Percentiles rank a stretch among this genome's conserved stretches.
These are phyloP conservation scores for Theileria annulata DNA, from an alignment of 169 alveolate species.

Conservation along the genomic window DNA sequence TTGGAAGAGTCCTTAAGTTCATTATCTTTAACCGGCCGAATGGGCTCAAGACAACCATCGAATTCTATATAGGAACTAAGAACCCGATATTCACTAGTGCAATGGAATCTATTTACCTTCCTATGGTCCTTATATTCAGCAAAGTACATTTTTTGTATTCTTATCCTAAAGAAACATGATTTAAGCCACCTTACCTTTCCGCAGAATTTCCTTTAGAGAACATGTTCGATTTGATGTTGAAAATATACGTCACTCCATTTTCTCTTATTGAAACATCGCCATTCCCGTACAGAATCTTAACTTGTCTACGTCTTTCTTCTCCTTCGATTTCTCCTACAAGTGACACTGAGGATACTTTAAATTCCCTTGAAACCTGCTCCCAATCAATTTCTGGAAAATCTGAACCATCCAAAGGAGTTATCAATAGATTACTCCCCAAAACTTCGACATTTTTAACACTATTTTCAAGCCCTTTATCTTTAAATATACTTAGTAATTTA, in stretches of 20 bases:
- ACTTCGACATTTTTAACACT: background rate
- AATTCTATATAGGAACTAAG: background rate
- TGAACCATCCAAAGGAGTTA: background rate
- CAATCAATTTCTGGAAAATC: background rate
- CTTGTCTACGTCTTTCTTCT: constrained; percentile 28
- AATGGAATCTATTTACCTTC: background rate
- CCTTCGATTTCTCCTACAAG: constrained; percentile 58
- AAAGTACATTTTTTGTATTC: constrained; percentile 29
- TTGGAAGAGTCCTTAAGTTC: background rate
- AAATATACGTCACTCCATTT: constrained; percentile 61
- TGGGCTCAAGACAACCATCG: background rate
- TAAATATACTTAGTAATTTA: background rate
- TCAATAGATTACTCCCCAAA: background rate
- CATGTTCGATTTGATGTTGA: constrained; percentile 69
- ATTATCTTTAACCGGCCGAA: background rate
- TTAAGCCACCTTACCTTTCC: constrained; percentile 45
- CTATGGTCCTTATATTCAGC: background rate
- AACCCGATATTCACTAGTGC: background rate
- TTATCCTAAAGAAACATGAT: background rate
- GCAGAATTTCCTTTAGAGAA: constrained; percentile 75
- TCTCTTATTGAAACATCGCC: constrained; percentile 45
- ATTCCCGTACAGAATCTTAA: constrained; percentile 44
- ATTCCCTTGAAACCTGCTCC: background rate
- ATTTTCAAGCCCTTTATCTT: background rate
- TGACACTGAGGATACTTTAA: constrained; percentile 41